These are phyloP conservation scores for Cyberlindnera saturnus DNA, from an alignment of 805 yeast species.

Conservation along the genomic window DNA sequence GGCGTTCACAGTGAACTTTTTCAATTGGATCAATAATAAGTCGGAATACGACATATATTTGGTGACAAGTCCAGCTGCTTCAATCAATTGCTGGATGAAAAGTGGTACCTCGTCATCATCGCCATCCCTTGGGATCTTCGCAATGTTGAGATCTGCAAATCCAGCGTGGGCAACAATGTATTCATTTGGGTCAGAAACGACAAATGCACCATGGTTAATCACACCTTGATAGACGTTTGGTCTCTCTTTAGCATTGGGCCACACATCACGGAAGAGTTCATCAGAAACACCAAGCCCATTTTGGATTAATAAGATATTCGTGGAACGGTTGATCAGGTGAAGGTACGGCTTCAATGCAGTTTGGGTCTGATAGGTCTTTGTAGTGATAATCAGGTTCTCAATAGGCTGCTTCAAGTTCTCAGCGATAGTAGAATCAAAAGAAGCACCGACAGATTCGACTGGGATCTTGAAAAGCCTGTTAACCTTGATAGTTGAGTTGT, in stretches of 20 bases:
- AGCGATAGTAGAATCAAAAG: conserved; percentile 10
- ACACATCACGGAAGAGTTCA: conserved; percentile 41
- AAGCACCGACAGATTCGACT: conserved; percentile 1
- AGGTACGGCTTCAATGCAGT: conserved; percentile 54
- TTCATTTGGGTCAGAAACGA: conserved; percentile 22
- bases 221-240: conserved; percentile 74
- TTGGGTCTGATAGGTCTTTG: conserved; percentile 73
- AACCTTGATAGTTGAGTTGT: conserved; percentile 13
- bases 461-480: conserved; percentile 19
- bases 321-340: conserved; percentile 39
- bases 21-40: conserved; percentile 54
- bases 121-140: conserved; percentile 44
- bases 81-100: conserved; percentile 25
- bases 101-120: conserved; percentile 7
- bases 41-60: conserved; percentile 37
- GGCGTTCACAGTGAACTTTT: conserved; percentile 73
- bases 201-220: conserved; percentile 78
- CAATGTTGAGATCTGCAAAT: conserved; percentile 52
- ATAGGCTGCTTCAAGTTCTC: conserved; percentile 28
- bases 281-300: conserved; percentile 86
- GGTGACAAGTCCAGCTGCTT: conserved; percentile 24
- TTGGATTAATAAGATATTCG: conserved; percentile 70
- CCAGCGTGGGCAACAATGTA: conserved; percentile 60
- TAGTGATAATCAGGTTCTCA: conserved; percentile 60
- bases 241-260: conserved; percentile 40